Conservation (phyloP, 371 early-diverging fungal genomes). For the Conidiobolus incongruus region DNA sequence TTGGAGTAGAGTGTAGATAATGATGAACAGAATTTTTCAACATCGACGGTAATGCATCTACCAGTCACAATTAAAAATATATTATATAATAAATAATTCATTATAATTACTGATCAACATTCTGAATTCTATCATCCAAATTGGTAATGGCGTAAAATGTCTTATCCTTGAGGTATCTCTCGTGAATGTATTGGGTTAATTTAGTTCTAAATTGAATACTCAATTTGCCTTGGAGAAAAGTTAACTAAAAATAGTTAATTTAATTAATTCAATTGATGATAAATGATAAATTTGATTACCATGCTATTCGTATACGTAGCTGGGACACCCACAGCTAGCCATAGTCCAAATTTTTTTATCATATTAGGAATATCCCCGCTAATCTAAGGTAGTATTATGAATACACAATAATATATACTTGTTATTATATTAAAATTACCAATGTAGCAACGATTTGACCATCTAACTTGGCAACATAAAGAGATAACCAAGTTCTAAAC, state of each 20-base stretch:
- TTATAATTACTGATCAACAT: slow-evolving; percentile 54
- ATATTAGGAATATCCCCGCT: slow-evolving; percentile 55
- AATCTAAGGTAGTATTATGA: slow-evolving; percentile 21
- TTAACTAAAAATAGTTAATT: slow-evolving; percentile 13
- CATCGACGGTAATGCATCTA: slow-evolving; percentile 61
- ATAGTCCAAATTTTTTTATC: slow-evolving; percentile 51
- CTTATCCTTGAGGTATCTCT: slow-evolving; percentile 60
- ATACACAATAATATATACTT: too few species aligned
- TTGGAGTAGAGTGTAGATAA: slow-evolving; percentile 59
- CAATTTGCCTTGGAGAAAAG: slow-evolving; percentile 66
- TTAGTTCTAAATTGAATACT: slow-evolving; percentile 68
- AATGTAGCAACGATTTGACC: slow-evolving; percentile 79
- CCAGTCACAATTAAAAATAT: background rate
- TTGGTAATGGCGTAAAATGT: slow-evolving; percentile 69
- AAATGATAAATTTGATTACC: slow-evolving; percentile 15
- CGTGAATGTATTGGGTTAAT: slow-evolving; percentile 60
- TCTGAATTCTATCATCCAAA: slow-evolving; percentile 62
- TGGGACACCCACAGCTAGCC: slow-evolving; percentile 84
- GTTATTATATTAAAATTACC: slow-evolving; percentile 24
- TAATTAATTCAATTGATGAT: background rate
- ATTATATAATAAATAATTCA: background rate
- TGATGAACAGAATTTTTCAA: slow-evolving; percentile 59
- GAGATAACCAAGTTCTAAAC: slow-evolving; percentile 61
- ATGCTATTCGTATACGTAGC: slow-evolving; percentile 92
- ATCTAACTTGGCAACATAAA: slow-evolving; percentile 77